Conservation (phyloP, 2,329 filamentous ascomycete species). For the Botrytis tulipae region DNA sequence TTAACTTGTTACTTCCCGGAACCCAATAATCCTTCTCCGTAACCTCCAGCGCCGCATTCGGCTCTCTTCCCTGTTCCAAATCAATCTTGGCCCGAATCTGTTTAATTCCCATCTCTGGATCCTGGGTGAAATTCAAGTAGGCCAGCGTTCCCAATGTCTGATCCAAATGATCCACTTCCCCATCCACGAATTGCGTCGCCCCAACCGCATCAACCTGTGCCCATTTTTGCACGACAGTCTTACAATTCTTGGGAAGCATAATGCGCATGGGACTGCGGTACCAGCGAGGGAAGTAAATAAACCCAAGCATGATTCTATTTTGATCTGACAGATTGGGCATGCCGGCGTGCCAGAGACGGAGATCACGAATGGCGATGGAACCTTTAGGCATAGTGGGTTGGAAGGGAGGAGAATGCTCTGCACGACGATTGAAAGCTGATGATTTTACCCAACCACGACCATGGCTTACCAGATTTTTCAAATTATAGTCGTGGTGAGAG, state of each 20-base stretch:
- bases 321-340: slow-evolving; percentile 54
- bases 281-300: slow-evolving; percentile 21
- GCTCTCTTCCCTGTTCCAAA: background rate
- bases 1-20: background rate
- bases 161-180: slow-evolving; percentile 5
- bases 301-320: slow-evolving; percentile 54
- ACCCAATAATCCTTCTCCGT: slow-evolving; percentile 10
- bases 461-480: slow-evolving; percentile 11
- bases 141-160: background rate
- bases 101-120: background rate
- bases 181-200: slow-evolving; percentile 11
- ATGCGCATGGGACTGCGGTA: slow-evolving; percentile 18
- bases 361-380: slow-evolving; percentile 22
- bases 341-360: slow-evolving; percentile 48
- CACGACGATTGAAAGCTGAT: slow-evolving; percentile 37
- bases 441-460: slow-evolving; percentile 26
- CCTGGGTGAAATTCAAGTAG: slow-evolving; percentile 16
- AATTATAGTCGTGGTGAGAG: slow-evolving; percentile 39
- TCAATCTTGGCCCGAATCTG: slow-evolving; percentile 8
- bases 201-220: slow-evolving; percentile 4
- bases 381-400: slow-evolving; percentile 20
- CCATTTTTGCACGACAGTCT: background rate
- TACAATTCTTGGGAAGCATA: background rate
- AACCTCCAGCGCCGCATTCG: background rate
- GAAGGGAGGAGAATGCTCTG: slow-evolving; percentile 18